Percentiles rank a stretch among this genome's conserved stretches.
Evolutionary conservation across 192 early-diverging fungal genomes (phyloP).

Genomic region (Pilaira anomala): DNA sequence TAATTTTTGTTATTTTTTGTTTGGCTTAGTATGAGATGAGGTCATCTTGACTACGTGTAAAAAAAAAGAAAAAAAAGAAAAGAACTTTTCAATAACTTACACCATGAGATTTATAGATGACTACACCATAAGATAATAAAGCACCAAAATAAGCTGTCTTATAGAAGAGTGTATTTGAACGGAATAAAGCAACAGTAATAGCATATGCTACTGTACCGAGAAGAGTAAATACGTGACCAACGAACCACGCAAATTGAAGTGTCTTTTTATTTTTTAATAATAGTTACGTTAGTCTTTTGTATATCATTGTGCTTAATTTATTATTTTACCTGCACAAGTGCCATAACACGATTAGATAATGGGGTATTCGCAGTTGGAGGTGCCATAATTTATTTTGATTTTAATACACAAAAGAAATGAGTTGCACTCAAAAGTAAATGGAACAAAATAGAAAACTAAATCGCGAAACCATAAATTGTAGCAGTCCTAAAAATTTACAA

Average conservation of each 20-base stretch:
- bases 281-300: not conserved
- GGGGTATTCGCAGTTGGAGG: slow-evolving; percentile 14
- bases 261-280: slow-evolving; percentile 40
- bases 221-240: slow-evolving; percentile 46
- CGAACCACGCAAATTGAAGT: slow-evolving; percentile 52
- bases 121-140: slow-evolving; percentile 67
- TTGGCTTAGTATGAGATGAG: slow-evolving; percentile 11
- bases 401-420: too few relatives aligned
- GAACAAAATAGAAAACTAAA: too few relatives aligned
- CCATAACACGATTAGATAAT: slow-evolving; percentile 19
- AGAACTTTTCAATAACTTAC: slow-evolving; percentile 44
- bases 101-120: slow-evolving; percentile 74
- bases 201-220: slow-evolving; percentile 39
- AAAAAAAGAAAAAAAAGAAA: slow-evolving; percentile 11
- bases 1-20: slow-evolving; percentile 3
- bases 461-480: too few relatives aligned
- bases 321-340: slow-evolving; percentile 25
- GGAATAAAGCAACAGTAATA: slow-evolving; percentile 42
- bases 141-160: slow-evolving; percentile 63
- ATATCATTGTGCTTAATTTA: too few relatives aligned
- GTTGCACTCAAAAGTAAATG: too few relatives aligned
- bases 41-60: not conserved
- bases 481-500: too few relatives aligned
- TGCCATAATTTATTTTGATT: slow-evolving; percentile 13
- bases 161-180: slow-evolving; percentile 45